Base-by-base conservation (phyloP, 352 stramenopile species). In the Globisporangium emineosum region DNA sequence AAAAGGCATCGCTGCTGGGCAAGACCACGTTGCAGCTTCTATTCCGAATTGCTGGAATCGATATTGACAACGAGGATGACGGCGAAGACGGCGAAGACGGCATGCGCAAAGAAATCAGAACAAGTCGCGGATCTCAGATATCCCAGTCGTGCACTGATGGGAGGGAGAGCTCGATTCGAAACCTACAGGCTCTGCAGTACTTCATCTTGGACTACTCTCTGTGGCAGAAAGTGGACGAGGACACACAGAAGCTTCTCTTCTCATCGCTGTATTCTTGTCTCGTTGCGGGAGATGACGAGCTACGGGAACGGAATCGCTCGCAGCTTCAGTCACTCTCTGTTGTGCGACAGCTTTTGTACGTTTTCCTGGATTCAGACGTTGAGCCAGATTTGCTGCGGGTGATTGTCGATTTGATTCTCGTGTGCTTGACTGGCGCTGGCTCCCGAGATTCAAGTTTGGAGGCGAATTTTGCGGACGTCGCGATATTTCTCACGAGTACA, bases 141-240 rank as follows among this genome's bases (percentile, higher is more conserved):
- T 52, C 15, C 37, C 57, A 72, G 42, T 8, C 45, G 1, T n/a
- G 30, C 1, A 35, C 12, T 5, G 37, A 51, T 8, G 8, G 35
- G 3, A 35, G 49, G 9, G 75, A 88, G 27, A 80, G 73, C 66
- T 71, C 70, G 8, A 81, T 88, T 43, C 76, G 81, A 8, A 89
- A 88, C 64, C 66, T 90, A 13, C 70, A 86, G 40, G 83, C 81
- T 9, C 64, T 90, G 17, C 83, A 92, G 56, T 73, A 92, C 42
- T 90, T 90, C 59, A 73, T 90, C 30, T 62, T 92, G 51, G 83
- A 92, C 55, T 86, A 88, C 43, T 86, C 76, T 2, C 69, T 92
- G 10, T 92, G 83, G 83, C 70, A 87, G 56, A 78, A 79, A 62
- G 72, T 73, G 0, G 40, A 71, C 3, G 65, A 50, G 4, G 57